A percentile compares a stretch with the other conserved stretches of the same genome.
Evolutionary conservation across 2,329 filamentous ascomycete genomes (phyloP).

Genomic region (Juglanconis juglandina): DNA sequence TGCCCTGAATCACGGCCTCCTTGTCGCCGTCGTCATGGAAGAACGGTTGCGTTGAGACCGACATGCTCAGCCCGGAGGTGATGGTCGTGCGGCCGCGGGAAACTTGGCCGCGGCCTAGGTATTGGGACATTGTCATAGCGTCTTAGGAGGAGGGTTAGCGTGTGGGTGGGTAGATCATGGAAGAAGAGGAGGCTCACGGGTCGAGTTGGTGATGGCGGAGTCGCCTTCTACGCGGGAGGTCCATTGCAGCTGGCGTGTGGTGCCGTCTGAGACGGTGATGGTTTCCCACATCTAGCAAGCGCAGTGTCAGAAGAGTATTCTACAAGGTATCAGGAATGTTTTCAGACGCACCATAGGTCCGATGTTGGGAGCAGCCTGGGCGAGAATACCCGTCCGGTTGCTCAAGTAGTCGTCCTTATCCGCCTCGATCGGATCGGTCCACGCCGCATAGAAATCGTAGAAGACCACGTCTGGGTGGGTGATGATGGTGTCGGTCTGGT

Average conservation of each 20-base stretch:
- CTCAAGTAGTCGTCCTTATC: conserved; percentile 44
- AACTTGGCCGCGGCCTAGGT: conserved; percentile 62
- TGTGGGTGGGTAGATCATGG: not conserved
- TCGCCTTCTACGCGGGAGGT: conserved; percentile 48
- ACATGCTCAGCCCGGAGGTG: conserved; percentile 52
- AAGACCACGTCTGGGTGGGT: conserved; percentile 44
- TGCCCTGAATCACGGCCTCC: conserved; percentile 60
- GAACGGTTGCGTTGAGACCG: conserved; percentile 58
- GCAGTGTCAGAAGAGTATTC: not conserved
- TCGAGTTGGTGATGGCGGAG: conserved; percentile 24
- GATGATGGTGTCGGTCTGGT: conserved; percentile 44
- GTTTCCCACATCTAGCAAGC: conserved; percentile 49
- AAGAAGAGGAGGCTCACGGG: conserved; percentile 16
- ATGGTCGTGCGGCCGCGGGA: conserved; percentile 62
- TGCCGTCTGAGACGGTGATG: conserved; percentile 54
- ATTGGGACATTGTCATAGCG: conserved; percentile 54
- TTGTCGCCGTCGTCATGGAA: conserved; percentile 57
- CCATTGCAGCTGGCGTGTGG: conserved; percentile 62
- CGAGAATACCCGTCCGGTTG: conserved; percentile 55
- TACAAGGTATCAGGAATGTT: not conserved
- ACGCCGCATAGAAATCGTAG: conserved; percentile 66
- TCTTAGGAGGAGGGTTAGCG: conserved; percentile 27
- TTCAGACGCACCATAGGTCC: conserved; percentile 42
- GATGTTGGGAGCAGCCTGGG: conserved; percentile 64
- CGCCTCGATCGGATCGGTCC: conserved; percentile 40